These are phyloP conservation scores for Mycena albidolilacea DNA, from an alignment of 768 basidiomycete species.

Conservation along the genomic window DNA sequence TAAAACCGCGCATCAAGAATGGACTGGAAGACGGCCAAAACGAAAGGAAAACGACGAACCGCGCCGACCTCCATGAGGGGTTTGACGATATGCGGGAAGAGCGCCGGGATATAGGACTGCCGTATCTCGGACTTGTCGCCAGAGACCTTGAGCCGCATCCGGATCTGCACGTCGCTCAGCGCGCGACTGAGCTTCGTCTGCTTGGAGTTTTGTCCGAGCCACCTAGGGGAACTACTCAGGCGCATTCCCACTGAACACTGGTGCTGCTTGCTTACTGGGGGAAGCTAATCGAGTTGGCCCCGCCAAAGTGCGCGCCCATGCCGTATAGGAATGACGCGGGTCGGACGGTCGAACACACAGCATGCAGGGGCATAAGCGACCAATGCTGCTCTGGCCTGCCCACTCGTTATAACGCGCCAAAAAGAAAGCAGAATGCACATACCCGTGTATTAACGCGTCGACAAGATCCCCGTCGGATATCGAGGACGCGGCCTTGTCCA, in stretches of 20 bases:
- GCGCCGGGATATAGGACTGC: constrained; percentile 91
- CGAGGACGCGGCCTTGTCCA: constrained; percentile 91
- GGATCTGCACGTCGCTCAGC: constrained; percentile 91
- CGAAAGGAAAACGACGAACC: constrained; percentile 63
- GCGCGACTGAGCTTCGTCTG: constrained; percentile 85
- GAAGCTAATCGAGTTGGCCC: constrained; percentile 80
- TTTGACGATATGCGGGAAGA: constrained; percentile 84
- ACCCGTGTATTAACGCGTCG: constrained; percentile 96
- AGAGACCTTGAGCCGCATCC: constrained; percentile 95
- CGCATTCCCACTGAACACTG: constrained; percentile 10
- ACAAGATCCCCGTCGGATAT: constrained; percentile 97
- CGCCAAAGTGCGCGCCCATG: constrained; percentile 72
- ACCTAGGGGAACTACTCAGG: constrained; percentile 64
- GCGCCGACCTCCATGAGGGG: constrained; percentile 83
- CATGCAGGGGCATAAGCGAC: constrained; percentile 95
- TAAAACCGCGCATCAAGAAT: constrained; percentile 18
- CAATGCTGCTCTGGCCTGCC: constrained; percentile 95
- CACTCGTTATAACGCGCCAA: background rate
- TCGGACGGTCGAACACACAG: constrained; percentile 89
- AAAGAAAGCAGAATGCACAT: constrained; percentile 39
- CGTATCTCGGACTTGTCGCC: constrained; percentile 93
- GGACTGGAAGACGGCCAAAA: background rate
- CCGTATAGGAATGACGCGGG: constrained; percentile 92
- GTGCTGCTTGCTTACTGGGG: constrained; percentile 79
- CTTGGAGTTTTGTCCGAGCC: constrained; percentile 98